phyloP scores from a whole-genome alignment of 1,139 yeast species.

The Protomyces inundatus region DNA sequence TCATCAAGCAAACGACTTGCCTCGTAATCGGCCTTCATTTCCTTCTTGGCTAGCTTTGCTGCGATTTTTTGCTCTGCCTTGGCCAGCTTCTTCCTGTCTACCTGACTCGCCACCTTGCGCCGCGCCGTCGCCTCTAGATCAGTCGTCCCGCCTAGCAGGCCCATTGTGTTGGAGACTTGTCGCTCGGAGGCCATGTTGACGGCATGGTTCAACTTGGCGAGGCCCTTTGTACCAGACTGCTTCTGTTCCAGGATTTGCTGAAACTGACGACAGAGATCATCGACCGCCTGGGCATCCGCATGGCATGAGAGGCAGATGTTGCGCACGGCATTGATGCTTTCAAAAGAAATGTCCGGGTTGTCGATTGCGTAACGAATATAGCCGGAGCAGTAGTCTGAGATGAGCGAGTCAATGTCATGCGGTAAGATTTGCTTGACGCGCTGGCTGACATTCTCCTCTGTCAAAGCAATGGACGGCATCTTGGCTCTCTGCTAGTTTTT shows the following conservation, averaged over 20 bases:
- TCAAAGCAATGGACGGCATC: constrained; percentile 2
- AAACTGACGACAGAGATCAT: constrained; percentile 8
- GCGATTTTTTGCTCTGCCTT: constrained; percentile 97
- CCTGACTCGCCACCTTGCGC: constrained; percentile 85
- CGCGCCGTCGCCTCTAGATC: constrained; percentile 85
- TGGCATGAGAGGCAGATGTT: constrained; percentile 22
- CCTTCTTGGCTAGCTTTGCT: constrained; percentile 91
- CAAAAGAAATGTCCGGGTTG: constrained; percentile 12
- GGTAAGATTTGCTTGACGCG: constrained; percentile 8
- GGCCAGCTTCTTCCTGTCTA: constrained; percentile 91
- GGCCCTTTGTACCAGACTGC: constrained; percentile 15
- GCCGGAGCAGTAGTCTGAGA: constrained; percentile 16
- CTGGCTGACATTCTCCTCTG: background rate
- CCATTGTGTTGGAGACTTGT: constrained; percentile 24
- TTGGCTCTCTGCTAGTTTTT: background rate
- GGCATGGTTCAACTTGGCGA: constrained; percentile 23
- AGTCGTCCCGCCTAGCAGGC: constrained; percentile 61
- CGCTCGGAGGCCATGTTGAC: constrained; percentile 23
- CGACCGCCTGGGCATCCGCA: constrained; percentile 7
- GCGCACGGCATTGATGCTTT: constrained; percentile 10
- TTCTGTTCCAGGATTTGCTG: background rate
- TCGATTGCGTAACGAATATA: constrained; percentile 18
- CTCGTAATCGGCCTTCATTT: constrained; percentile 62
- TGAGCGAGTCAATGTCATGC: constrained; percentile 11
- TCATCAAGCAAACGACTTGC: constrained; percentile 80